Base-by-base conservation (phyloP, 75 land plant species). In the Cryptomeria japonica region DNA sequence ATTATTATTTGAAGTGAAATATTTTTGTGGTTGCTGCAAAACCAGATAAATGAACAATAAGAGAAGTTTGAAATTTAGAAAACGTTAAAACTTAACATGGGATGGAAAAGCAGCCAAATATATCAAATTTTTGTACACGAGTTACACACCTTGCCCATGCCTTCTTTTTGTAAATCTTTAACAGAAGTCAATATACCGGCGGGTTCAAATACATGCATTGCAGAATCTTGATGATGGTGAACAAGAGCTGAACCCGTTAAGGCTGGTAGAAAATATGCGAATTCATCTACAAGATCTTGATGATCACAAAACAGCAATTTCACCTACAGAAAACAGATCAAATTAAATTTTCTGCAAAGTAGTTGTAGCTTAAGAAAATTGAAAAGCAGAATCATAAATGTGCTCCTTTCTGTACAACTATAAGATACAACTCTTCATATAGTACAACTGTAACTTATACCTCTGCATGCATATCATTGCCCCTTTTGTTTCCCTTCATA, bases 201-300 rank as follows among this genome's bases (percentile, higher is more conserved):
- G n/a, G n/a, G n/a, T n/a, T n/a, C n/a, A n/a, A n/a, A n/a, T n/a
- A n/a, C n/a, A n/a, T n/a, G n/a, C n/a, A n/a, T n/a, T n/a, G n/a
- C n/a, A n/a, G n/a, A n/a, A n/a, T n/a, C 51, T 46, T 90, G 80
- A 28, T 70, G 87, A 39, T 89, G 87, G 13, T 83, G 86, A 2
- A 84, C 47, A 56, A 88, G 77, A 6, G 88, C 83, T 38, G 91
- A 31, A 1, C 90, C 90, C 61, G 94, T 89, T 42, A 91, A 80
- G 85, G 94, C 97, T 14, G 99, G 99, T 31, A 98, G 90, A 87
- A 98, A 97, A 77, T 90, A 91, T 28, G 94, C 93, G 87, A 98
- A 97, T 87, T 98, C 99, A 5, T 93, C 94, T 38, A 97, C 93
- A 72, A 98, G 84, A 91, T 98, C 99, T 42, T 80, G 84, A 87